phyloP scores from a whole-genome alignment of 2,329 filamentous ascomycete species.

The Cucurbitaria berberidis region DNA sequence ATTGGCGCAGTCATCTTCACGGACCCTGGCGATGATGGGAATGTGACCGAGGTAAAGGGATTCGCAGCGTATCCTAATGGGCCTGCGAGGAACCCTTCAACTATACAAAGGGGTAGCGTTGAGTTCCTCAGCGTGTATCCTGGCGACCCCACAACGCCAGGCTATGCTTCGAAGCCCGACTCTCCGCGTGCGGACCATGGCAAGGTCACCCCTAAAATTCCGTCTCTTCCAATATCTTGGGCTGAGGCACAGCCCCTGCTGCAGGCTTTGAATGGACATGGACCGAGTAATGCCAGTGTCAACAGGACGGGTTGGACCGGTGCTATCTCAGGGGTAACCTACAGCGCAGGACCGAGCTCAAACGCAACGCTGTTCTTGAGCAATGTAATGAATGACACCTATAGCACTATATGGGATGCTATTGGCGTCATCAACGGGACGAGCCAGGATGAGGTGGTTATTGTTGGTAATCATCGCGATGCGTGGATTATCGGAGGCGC shows the following conservation, averaged over 20 bases:
- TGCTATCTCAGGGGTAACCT: slow-evolving; percentile 44
- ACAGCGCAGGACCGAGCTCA: slow-evolving; percentile 58
- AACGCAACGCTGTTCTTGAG: slow-evolving; percentile 49
- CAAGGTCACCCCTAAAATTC: slow-evolving; percentile 73
- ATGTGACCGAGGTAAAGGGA: slow-evolving; percentile 56
- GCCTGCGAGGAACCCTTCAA: slow-evolving; percentile 53
- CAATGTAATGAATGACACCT: slow-evolving; percentile 83
- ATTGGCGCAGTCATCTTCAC: slow-evolving; percentile 55
- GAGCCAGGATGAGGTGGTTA: slow-evolving; percentile 62
- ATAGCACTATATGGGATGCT: slow-evolving; percentile 79
- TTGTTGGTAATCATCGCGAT: slow-evolving; percentile 62
- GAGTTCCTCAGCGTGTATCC: slow-evolving; percentile 67
- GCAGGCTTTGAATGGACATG: slow-evolving; percentile 81
- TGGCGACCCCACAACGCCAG: slow-evolving; percentile 49
- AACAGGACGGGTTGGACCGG: slow-evolving; percentile 50
- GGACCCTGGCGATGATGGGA: slow-evolving; percentile 55
- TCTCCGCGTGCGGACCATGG: slow-evolving; percentile 72
- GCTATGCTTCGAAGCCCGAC: slow-evolving; percentile 84
- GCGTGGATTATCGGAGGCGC: slow-evolving; percentile 62
- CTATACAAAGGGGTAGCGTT: slow-evolving; percentile 56
- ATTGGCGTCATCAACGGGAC: slow-evolving; percentile 72
- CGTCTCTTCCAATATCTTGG: slow-evolving; percentile 87
- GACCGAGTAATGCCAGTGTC: slow-evolving; percentile 60
- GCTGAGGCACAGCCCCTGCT: slow-evolving; percentile 79
- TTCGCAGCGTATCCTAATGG: slow-evolving; percentile 52